phyloP scores from a whole-genome alignment of 768 basidiomycete species.

The Trametes sanguinea region DNA sequence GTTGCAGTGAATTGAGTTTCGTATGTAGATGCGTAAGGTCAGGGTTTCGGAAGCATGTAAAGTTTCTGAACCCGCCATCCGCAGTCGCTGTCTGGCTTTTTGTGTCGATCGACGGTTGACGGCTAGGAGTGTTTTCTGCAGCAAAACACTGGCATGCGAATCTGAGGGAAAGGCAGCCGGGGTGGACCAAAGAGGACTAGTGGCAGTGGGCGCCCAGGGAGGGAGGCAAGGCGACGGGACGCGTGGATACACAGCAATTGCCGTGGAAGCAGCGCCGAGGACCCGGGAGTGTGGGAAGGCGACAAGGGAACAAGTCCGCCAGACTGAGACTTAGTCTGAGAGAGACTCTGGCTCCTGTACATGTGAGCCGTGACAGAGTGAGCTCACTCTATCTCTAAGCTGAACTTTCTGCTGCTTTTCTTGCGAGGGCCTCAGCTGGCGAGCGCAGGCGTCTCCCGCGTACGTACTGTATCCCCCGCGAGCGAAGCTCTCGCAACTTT shows the following conservation, averaged over 20 bases:
- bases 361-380: no score
- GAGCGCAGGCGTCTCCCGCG: constrained; percentile 8
- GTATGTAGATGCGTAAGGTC: no score
- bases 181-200: neutral
- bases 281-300: neutral
- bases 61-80: no score
- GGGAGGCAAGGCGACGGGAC: constrained; percentile 14
- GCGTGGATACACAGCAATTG: constrained; percentile 14
- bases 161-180: neutral
- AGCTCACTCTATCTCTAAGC: no score
- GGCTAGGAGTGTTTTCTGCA: no score
- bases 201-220: neutral
- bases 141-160: neutral
- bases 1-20: no score
- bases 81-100: no score
- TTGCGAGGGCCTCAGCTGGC: neutral
- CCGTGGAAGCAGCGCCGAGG: neutral
- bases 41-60: no score
- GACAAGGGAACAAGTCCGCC: neutral
- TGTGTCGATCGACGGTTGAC: no score
- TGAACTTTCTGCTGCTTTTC: no score
- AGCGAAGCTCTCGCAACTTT: constrained; percentile 12
- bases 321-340: no score
- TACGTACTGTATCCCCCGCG: neutral
- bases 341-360: neutral